Evolutionary conservation across 257 asterid genomes (phyloP), one percentile per base, ranked within the genome.

Genomic region (Apocynum venetum): DNA sequence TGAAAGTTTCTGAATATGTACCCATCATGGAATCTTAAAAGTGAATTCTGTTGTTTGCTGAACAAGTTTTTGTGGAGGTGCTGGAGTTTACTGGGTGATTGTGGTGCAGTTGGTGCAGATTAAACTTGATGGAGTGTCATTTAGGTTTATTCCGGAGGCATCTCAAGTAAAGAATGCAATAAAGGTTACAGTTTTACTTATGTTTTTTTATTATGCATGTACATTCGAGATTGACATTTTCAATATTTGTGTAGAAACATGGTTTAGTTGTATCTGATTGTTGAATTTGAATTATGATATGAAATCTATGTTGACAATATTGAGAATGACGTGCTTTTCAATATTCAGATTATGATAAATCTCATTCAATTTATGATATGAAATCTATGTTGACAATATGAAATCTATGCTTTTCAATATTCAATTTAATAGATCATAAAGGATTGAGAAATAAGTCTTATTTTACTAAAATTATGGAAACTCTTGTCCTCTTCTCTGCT

Each of bases 141-240:
- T 95, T 75, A 87, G 99, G 82, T 83, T 95, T 87, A 83, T 95
- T 61, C 98, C 99, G 0, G 99, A 95, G 87, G 89, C 93, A 79
- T 90, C 94, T 47, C 98, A 95, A 88, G 87, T 95, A 81, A 82
- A 76, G 88, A 85, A 93, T 83, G 99, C 99, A 46, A 77, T 95
- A 80, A 81, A 80, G 93, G 99, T 95, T 48, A 83, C 86, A 61
- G 74, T 36, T 79, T 70, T 73, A 61, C 25, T 71, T 25, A 47
- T 15, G 47, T 36, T 19, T 25, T 31, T 1, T 48, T 20, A 47
- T 46, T 7, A 17, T 15, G 49, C 5, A 41, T 41, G 51, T 19
- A 48, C 0, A 17, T 67, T 43, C 51, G 35, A 15, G 51, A 43
- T 67, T 41, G 31, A 67, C 7, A 3, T 41, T 67, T 41, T 43